Evolutionary conservation across 768 basidiomycete genomes (phyloP).

Genomic region (Gelatoporia subvermispora): DNA sequence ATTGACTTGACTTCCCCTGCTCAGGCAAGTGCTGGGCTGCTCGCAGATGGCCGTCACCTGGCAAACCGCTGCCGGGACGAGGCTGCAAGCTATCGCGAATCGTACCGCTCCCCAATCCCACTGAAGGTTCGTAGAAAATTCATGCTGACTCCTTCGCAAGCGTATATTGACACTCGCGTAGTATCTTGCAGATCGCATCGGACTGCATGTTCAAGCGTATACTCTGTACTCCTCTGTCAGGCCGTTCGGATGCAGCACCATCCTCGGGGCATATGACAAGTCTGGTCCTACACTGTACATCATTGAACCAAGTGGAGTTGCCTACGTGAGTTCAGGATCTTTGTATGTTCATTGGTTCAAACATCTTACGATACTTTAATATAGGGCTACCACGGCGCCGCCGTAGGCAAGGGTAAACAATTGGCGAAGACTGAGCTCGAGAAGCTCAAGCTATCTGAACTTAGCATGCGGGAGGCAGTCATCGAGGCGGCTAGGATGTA

Average conservation of each 20-base stretch:
- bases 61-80: conserved; percentile 83
- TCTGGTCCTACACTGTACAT: conserved; percentile 83
- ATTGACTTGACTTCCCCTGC: background rate
- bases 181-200: conserved; percentile 66
- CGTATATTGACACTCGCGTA: background rate
- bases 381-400: conserved; percentile 92
- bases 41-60: conserved; percentile 90
- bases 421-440: conserved; percentile 98
- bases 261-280: conserved; percentile 87
- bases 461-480: conserved; percentile 82
- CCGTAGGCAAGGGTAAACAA: conserved; percentile 97
- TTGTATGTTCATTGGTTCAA: background rate
- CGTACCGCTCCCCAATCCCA: conserved; percentile 67
- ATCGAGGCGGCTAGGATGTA: conserved; percentile 94
- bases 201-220: conserved; percentile 90
- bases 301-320: conserved; percentile 92
- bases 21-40: conserved; percentile 88
- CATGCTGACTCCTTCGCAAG: background rate
- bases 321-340: conserved; percentile 52
- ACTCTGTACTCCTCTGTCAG: conserved; percentile 97
- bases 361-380: background rate
- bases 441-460: conserved; percentile 82
- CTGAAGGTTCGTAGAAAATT: conserved; percentile 56
- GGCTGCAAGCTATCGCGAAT: conserved; percentile 66
- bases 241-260: conserved; percentile 93